Percentiles rank a stretch among this genome's conserved stretches.
Conservation (phyloP, 495 filamentous ascomycete genomes). For the Cenococcum geophilum region DNA sequence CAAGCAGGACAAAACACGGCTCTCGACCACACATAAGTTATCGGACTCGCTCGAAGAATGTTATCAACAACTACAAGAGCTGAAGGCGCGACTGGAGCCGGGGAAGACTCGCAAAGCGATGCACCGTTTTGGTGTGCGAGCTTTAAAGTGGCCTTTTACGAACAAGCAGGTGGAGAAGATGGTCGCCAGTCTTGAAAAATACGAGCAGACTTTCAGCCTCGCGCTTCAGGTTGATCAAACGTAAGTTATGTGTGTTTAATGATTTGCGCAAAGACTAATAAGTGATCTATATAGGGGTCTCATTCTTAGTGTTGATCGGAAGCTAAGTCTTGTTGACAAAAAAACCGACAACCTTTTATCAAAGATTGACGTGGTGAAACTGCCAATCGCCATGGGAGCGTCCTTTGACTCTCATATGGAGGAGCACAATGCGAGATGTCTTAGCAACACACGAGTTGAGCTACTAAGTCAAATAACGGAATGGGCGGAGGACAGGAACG, state of each 20-base stretch:
- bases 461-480: too few species aligned
- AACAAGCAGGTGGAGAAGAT: slow-evolving; percentile 38
- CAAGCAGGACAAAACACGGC: slow-evolving; percentile 13
- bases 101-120: slow-evolving; percentile 34
- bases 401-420: slow-evolving; percentile 21
- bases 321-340: too few species aligned
- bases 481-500: slow-evolving; percentile 7
- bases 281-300: slow-evolving; percentile 1
- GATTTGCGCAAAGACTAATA: slow-evolving; percentile 2
- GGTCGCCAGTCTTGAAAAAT: slow-evolving; percentile 36
- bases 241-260: slow-evolving; percentile 12
- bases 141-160: slow-evolving; percentile 42
- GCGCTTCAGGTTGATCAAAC: slow-evolving; percentile 4
- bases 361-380: neutral
- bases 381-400: slow-evolving; percentile 18
- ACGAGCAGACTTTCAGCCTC: slow-evolving; percentile 8
- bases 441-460: slow-evolving; percentile 22
- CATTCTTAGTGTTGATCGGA: slow-evolving; percentile 2
- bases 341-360: too few species aligned
- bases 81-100: slow-evolving; percentile 35
- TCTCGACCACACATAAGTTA: slow-evolving; percentile 12
- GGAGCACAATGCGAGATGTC: slow-evolving; percentile 21
- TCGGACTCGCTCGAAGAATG: slow-evolving; percentile 27
- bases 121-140: slow-evolving; percentile 10
- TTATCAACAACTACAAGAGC: slow-evolving; percentile 26